Evolutionary conservation across 768 basidiomycete species (phyloP), one percentile per base, ranked within the genome.

Genomic region (Mycena haematopus): DNA sequence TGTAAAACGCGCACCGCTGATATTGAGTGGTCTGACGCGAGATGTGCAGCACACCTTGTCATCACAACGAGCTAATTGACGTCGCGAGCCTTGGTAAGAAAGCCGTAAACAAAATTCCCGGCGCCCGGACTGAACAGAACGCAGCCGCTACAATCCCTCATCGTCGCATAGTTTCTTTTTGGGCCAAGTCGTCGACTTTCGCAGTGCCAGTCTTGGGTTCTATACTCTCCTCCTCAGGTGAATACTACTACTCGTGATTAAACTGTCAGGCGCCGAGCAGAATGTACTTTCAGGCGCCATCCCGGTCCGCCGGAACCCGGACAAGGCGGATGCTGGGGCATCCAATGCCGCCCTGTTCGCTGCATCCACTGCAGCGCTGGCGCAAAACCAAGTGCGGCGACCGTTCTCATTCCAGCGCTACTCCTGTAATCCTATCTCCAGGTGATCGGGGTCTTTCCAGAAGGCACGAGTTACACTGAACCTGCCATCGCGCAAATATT

Each of bases 111-210:
- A 24, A 50, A 44, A 22, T 1, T 36, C 29, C 8, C 21, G 22
- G 17, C 15, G 46, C 9, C 52, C 35, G 11, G 7, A 35, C 49
- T 51, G 35, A 52, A 25, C 25, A 2, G 19, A 11, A 45, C 47
- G 35, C 68, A 79, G 85, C 83, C 56, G 82, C 77, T 42, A 88
- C 82, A 19, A 82, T 91, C 52, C 87, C 89, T 4, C 76, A 88
- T 67, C 77, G 80, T 36, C 81, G 86, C 27, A 79, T 77, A 44
- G 72, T 92, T 35, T 86, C 84, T 56, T 85, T 81, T 72, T 85
- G 90, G 88, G 87, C 88, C n/a, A 92, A 91, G 70, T 84, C 87
- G 27, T 82, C 78, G 0, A 76, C 92, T 68, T 92, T 92, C 75
- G 76, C 75, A 25, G 85, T 88, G 63, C 86, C 85, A 0, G 67